Evolutionary conservation across 495 filamentous ascomycete species (phyloP).

Genomic region (Penicillium macrosclerotiorum): DNA sequence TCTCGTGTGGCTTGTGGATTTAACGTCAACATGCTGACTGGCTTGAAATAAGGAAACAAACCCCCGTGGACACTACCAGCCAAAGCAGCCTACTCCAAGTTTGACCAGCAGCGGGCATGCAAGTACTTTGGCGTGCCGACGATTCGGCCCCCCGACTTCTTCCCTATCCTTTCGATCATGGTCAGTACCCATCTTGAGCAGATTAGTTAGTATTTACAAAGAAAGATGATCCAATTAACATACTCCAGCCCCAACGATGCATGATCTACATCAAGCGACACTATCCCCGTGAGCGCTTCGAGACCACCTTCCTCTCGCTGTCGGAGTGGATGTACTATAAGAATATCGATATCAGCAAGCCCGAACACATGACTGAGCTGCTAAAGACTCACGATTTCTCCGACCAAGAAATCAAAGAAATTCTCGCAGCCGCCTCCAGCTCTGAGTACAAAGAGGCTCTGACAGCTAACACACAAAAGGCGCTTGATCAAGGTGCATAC

Average conservation of each 20-base stretch:
- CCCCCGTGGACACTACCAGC: constrained; percentile 69
- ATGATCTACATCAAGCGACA: constrained; percentile 60
- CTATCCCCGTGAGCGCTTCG: constrained; percentile 41
- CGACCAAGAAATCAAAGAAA: constrained; percentile 43
- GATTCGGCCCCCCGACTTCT: constrained; percentile 46
- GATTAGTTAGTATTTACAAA: too few relatives aligned
- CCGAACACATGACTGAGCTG: constrained; percentile 36
- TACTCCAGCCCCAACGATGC: constrained; percentile 57
- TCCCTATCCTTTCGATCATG: constrained; percentile 51
- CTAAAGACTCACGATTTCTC: constrained; percentile 32
- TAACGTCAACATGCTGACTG: neutral
- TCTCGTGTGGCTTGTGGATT: neutral
- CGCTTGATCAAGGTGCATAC: constrained; percentile 63
- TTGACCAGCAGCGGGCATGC: constrained; percentile 55
- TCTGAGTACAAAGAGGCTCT: constrained; percentile 59
- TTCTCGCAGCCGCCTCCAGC: constrained; percentile 47
- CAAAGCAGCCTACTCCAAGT: constrained; percentile 57
- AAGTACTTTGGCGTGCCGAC: constrained; percentile 50
- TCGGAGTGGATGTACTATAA: constrained; percentile 49
- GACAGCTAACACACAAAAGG: constrained; percentile 54
- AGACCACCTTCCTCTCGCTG: constrained; percentile 41
- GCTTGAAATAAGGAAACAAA: constrained; percentile 71
- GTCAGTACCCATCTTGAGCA: too few relatives aligned
- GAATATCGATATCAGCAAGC: constrained; percentile 48
- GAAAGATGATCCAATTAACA: too few relatives aligned